phyloP scores from a whole-genome alignment of 345 rosid genomes.

The Salix exigua region DNA sequence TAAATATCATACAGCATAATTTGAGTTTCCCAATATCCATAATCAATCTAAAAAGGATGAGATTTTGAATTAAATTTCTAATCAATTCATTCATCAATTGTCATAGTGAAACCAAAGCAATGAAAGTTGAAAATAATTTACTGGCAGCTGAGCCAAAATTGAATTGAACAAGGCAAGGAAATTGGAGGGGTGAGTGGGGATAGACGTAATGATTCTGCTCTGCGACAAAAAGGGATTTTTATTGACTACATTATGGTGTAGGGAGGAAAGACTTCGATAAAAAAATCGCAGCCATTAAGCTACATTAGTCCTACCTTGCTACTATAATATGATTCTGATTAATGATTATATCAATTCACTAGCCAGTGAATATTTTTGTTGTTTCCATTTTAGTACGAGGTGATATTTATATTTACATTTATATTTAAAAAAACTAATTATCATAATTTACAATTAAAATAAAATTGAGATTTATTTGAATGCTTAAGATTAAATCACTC shows the following conservation, averaged over 20 bases:
- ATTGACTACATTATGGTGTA: not conserved
- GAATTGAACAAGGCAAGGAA: not conserved
- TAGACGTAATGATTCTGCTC: not conserved
- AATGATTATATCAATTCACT: too few species aligned
- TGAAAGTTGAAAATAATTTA: not conserved
- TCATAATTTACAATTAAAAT: too few species aligned
- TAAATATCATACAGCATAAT: slow-evolving; percentile 5
- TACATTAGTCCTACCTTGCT: not conserved
- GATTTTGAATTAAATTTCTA: not conserved
- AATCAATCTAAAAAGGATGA: not conserved
- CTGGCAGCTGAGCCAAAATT: not conserved
- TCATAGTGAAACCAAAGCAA: not conserved
- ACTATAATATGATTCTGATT: not conserved
- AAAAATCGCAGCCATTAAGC: not conserved
- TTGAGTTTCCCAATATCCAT: slow-evolving; percentile 6
- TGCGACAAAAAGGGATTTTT: not conserved
- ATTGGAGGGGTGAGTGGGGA: not conserved
- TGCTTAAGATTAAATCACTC: too few species aligned
- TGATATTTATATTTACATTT: too few species aligned
- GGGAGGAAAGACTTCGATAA: not conserved
- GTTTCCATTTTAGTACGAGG: too few species aligned
- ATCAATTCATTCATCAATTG: not conserved
- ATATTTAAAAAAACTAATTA: too few species aligned
- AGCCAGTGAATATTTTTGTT: too few species aligned
- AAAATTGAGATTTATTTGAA: too few species aligned